Base-by-base conservation (phyloP, 805 yeast genomes). In the Grigorovia transvaalensis region DNA sequence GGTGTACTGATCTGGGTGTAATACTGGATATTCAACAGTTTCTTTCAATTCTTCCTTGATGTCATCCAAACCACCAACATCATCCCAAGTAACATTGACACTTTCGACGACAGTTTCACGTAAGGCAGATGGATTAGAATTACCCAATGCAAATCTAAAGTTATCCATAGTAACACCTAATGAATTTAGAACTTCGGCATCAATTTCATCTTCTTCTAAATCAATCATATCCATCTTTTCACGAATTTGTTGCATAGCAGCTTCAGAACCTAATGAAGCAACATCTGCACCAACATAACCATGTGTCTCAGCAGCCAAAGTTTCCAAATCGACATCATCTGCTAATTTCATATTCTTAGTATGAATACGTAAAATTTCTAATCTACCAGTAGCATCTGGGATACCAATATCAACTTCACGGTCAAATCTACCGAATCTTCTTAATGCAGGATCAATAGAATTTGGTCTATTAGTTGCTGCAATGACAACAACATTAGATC, bases 161-260 rank as follows among this genome's bases (percentile, higher is more conserved):
- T 93, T 93, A 60, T 93, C 99, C 98, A 91, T 91, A 23, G 98
- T 91, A 52, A 93, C 99, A 56, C 98, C 98, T 61, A 93, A 78
- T 27, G 96, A 86, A 70, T 93, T 96, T 65, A 93, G 80, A 29
- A 93, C 84, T 75, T 93, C 99, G 42, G 99, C 96, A 69, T 90
- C 98, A 62, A 95, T 93, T 61, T 91, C 93, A n/a, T 59, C 63
- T 51, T 59, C 63, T 48, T 59, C 63, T 45, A 59, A 53, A 54
- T 59, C 63, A 61, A 95, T 93, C 58, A 93, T 77, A 66, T 93
- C 99, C 97, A 93, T 90, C 81, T 93, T 93, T 74, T 93, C 99
- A 74, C 99, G 88, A 66, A 93, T 93, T 77, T 95, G 99, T 78
- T 93, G 99, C 99, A 93, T 93, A 54, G 99, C 99, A 58, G 99